These are phyloP conservation scores for Protomyces inouyei DNA, from an alignment of 1,139 yeast species.

Conservation along the genomic window DNA sequence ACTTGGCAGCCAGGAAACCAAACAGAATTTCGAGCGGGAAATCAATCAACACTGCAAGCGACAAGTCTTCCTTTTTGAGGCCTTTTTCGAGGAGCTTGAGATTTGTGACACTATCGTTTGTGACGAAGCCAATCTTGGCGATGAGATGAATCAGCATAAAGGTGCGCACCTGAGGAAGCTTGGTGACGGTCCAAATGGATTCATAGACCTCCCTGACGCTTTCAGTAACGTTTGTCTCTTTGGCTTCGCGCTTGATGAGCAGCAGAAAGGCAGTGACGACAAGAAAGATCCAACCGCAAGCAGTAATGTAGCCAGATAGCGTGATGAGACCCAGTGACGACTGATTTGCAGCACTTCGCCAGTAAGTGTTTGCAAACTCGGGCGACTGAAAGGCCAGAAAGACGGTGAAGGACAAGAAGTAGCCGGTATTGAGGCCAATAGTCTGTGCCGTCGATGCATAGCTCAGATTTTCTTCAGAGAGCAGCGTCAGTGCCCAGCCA, in stretches of 20 bases:
- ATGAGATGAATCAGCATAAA: constrained; percentile 69
- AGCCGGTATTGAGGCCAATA: constrained; percentile 87
- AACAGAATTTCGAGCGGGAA: constrained; percentile 93
- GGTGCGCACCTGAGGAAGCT: constrained; percentile 68
- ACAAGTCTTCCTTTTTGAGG: constrained; percentile 84
- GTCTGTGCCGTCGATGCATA: constrained; percentile 98
- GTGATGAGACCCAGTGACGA: constrained; percentile 61
- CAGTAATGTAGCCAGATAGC: constrained; percentile 65
- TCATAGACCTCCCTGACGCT: constrained; percentile 52
- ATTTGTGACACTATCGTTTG: constrained; percentile 93
- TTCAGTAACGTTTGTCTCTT: constrained; percentile 41
- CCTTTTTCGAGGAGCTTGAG: constrained; percentile 90
- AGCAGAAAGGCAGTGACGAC: constrained; percentile 59
- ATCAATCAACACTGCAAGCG: constrained; percentile 85
- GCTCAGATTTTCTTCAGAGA: constrained; percentile 73
- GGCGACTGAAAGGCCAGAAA: constrained; percentile 86
- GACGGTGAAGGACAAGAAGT: constrained; percentile 83
- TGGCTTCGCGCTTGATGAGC: constrained; percentile 42
- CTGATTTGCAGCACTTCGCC: constrained; percentile 52
- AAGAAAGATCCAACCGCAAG: constrained; percentile 73
- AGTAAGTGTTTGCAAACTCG: constrained; percentile 82
- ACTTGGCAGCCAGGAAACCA: constrained; percentile 92
- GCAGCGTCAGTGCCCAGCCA: constrained; percentile 94
- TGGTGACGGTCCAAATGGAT: constrained; percentile 72
- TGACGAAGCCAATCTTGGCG: constrained; percentile 89